A percentile compares a stretch with the other conserved stretches of the same genome.
Evolutionary conservation across 2,329 filamentous ascomycete genomes (phyloP).

Genomic region (Fusarium hainanense): DNA sequence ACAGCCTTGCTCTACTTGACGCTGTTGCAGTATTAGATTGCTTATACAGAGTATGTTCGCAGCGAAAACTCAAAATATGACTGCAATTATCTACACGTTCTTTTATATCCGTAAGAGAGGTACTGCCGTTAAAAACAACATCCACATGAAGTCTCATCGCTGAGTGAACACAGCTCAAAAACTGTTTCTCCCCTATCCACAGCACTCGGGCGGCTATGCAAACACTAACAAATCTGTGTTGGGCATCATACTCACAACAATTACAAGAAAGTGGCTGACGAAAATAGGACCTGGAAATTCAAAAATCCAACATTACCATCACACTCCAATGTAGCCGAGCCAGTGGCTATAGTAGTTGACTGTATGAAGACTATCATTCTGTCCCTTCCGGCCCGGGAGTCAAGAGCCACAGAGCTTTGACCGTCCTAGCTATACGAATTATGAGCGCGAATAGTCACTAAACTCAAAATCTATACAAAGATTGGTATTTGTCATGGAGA

Average conservation of each 20-base stretch:
- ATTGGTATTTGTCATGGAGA: conserved; percentile 24
- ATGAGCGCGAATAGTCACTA: not conserved
- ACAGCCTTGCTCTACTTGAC: not conserved
- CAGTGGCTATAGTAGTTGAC: not conserved
- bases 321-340: not conserved
- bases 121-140: not conserved
- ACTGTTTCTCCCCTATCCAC: not conserved
- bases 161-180: no score
- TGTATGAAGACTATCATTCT: not conserved
- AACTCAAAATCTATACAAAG: not conserved
- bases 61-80: not conserved
- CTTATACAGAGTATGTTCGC: not conserved
- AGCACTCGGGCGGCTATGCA: not conserved
- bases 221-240: not conserved
- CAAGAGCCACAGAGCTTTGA: conserved; percentile 4
- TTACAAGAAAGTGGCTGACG: not conserved
- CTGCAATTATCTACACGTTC: not conserved
- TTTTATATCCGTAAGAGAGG: not conserved
- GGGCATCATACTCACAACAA: not conserved
- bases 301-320: not conserved
- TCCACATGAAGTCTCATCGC: not conserved
- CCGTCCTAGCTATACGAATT: not conserved
- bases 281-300: not conserved
- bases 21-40: not conserved
- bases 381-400: conserved; percentile 8